Percentiles rank a stretch among this genome's conserved stretches.
phyloP scores from a whole-genome alignment of 139 green algal genomes.

The Nannochloris sp. region DNA sequence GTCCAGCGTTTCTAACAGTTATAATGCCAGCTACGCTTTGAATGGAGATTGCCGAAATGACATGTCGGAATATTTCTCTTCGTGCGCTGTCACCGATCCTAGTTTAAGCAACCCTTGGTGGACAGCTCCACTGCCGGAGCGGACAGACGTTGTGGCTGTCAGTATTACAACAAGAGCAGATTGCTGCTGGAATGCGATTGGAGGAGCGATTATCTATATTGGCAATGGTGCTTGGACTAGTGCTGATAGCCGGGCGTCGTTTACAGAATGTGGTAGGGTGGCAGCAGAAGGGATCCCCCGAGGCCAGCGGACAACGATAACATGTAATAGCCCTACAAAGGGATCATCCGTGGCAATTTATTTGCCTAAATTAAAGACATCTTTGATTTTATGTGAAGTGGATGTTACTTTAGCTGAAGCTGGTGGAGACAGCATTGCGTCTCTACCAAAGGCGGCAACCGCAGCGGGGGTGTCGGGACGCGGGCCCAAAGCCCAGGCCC shows the following conservation, averaged over 20 bases:
- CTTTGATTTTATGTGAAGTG: slow-evolving; percentile 11
- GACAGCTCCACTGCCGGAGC: background rate
- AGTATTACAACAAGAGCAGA: slow-evolving; percentile 15
- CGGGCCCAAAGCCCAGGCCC: too few species aligned
- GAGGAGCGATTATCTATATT: slow-evolving; percentile 6
- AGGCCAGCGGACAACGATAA: background rate
- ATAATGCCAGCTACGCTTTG: slow-evolving; percentile 6
- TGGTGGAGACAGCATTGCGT: too few species aligned
- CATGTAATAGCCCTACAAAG: background rate
- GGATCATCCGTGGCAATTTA: slow-evolving; percentile 7
- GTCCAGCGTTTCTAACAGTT: too few species aligned
- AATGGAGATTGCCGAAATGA: slow-evolving; percentile 19
- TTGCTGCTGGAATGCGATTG: slow-evolving; percentile 13
- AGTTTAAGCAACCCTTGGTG: slow-evolving; percentile 19
- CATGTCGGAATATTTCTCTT: background rate
- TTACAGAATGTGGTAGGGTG: slow-evolving; percentile 6
- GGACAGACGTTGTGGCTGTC: background rate
- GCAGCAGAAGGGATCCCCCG: background rate
- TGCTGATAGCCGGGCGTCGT: background rate
- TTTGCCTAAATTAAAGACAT: slow-evolving; percentile 6
- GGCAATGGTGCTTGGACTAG: slow-evolving; percentile 9
- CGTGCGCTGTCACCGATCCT: background rate
- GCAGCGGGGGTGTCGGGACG: too few species aligned
- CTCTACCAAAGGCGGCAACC: too few species aligned
- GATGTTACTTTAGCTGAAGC: background rate